These are phyloP conservation scores for Fusarium oxysporum DNA, from an alignment of 2,329 filamentous ascomycete species.

Conservation along the genomic window DNA sequence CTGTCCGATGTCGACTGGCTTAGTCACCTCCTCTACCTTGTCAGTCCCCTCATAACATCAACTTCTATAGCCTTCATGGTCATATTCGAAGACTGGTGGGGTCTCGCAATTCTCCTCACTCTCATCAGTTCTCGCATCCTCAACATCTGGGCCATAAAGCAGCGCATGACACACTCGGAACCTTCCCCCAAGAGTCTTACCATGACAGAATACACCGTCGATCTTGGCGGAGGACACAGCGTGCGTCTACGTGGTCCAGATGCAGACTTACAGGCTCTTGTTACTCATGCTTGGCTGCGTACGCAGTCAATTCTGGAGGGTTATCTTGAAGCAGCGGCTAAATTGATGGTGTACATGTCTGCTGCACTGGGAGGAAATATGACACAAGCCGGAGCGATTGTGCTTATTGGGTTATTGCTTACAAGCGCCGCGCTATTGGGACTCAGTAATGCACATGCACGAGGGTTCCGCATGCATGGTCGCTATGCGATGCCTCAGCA, in stretches of 20 bases:
- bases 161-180: constrained; percentile 51
- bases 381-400: constrained; percentile 62
- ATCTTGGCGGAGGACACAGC: constrained; percentile 63
- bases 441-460: constrained; percentile 63
- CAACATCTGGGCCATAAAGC: constrained; percentile 68
- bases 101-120: constrained; percentile 58
- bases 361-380: constrained; percentile 68
- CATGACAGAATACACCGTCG: constrained; percentile 61
- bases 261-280: constrained; percentile 70
- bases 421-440: constrained; percentile 65
- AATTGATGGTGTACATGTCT: constrained; percentile 68
- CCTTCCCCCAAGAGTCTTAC: constrained; percentile 17
- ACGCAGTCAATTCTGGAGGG: constrained; percentile 62
- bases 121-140: constrained; percentile 66
- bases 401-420: constrained; percentile 64
- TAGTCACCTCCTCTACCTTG: constrained; percentile 62
- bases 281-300: constrained; percentile 66
- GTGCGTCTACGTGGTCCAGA: constrained; percentile 65
- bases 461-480: constrained; percentile 63
- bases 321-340: constrained; percentile 64
- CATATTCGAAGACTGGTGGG: constrained; percentile 64
- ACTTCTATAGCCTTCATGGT: constrained; percentile 57
- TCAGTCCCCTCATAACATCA: constrained; percentile 60
- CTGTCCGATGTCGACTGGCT: constrained; percentile 56
- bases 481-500: constrained; percentile 53